A percentile compares a stretch with the other conserved stretches of the same genome.
Evolutionary conservation across 768 basidiomycete species (phyloP).

Genomic region (Collybia nuda): DNA sequence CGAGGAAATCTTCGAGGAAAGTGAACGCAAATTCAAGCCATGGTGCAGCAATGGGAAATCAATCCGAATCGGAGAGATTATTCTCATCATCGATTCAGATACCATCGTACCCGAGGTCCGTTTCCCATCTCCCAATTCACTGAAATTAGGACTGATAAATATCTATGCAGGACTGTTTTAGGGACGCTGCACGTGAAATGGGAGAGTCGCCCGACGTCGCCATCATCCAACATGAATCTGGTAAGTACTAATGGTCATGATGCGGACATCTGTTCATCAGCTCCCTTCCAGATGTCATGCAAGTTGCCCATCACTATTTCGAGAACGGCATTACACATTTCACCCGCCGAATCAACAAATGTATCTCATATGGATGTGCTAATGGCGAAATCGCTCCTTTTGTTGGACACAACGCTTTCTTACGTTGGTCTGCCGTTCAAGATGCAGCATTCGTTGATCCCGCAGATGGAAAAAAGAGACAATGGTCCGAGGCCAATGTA

Average conservation of each 20-base stretch:
- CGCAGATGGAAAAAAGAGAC: slow-evolving; percentile 60
- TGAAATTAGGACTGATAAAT: background rate
- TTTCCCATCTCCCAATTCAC: background rate
- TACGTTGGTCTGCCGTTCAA: slow-evolving; percentile 86
- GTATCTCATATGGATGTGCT: slow-evolving; percentile 73
- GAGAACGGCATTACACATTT: slow-evolving; percentile 91
- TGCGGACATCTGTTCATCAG: background rate
- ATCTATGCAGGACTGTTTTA: slow-evolving; percentile 65
- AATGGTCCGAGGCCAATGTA: slow-evolving; percentile 77
- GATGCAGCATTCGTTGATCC: slow-evolving; percentile 76
- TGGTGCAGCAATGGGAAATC: slow-evolving; percentile 78
- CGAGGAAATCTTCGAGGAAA: slow-evolving; percentile 69
- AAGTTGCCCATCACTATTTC: slow-evolving; percentile 86
- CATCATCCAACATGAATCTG: slow-evolving; percentile 88
- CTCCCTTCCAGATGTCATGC: slow-evolving; percentile 65
- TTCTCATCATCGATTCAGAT: slow-evolving; percentile 82
- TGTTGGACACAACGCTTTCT: slow-evolving; percentile 85
- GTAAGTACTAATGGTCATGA: slow-evolving; percentile 24
- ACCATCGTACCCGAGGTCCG: slow-evolving; percentile 69
- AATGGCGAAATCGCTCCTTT: slow-evolving; percentile 84
- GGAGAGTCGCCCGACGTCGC: slow-evolving; percentile 74
- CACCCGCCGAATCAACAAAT: slow-evolving; percentile 85
- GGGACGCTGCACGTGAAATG: slow-evolving; percentile 87
- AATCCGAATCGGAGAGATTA: slow-evolving; percentile 74
- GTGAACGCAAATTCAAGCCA: slow-evolving; percentile 51